Base-by-base conservation (phyloP, 768 basidiomycete genomes). In the Tylopilus balloui region DNA sequence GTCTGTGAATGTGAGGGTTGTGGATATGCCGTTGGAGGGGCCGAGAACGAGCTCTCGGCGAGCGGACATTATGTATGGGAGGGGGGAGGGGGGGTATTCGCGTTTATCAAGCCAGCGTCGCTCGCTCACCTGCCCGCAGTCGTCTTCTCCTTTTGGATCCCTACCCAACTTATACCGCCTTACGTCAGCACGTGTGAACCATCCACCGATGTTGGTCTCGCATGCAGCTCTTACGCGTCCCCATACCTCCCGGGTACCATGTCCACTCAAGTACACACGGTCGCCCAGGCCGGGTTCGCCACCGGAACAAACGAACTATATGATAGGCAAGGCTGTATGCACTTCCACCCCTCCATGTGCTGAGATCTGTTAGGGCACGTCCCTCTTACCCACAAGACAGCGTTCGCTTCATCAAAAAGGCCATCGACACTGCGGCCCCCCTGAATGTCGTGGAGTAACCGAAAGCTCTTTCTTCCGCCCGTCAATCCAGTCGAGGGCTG, bases 261-360 rank as follows among this genome's bases (percentile, higher is more conserved):
- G 72, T 37, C 68, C 27, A 38, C 59, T 29, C 59, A 57, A 0
- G 78, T 93, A 0, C 88, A 93, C 52, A 50, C 65, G 4, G 53
- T 89, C 27, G 92, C 92, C n/a, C 69, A 79, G 56, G 61, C 62
- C 25, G 92, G 92, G 3, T 95, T 92, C 58, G 86, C 79, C 1
- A 61, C 70, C 15, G 92, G 89, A 1, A 93, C 89, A 1, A 94
- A 92, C 61, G 88, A 88, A 40, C 69, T 88, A 4, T 92, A 92
- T 59, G 84, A 92, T 21, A 54, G 36, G 53, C 28, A 15, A 21
- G 15, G 3, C 21, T 31, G 23, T 5, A 3, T 14, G 9, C 7
- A 3, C 21, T 6, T 5, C 23, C 17, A 14, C 19, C 6, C 11
- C 4, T 9, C 1, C 11, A 1, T 10, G 31, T 12, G 35, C 25